phyloP scores from a whole-genome alignment of 768 basidiomycete genomes.

The Amanita rubescens region DNA sequence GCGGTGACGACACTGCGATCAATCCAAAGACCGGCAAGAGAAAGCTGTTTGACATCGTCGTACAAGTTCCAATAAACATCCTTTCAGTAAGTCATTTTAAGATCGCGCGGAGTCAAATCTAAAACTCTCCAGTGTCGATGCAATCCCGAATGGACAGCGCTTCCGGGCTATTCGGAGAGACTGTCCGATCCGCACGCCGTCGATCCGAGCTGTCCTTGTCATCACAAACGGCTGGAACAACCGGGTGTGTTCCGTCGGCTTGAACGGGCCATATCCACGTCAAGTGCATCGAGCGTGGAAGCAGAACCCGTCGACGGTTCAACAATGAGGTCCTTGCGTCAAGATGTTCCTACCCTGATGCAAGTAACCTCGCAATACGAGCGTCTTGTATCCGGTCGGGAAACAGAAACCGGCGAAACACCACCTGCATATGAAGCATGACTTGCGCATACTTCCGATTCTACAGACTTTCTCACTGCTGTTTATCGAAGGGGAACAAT shows the following conservation, averaged over 20 bases:
- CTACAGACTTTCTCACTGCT: neutral
- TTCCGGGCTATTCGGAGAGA: slow-evolving; percentile 65
- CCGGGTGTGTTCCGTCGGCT: slow-evolving; percentile 10
- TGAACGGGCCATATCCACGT: slow-evolving; percentile 28
- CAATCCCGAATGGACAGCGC: slow-evolving; percentile 68
- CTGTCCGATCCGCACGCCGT: slow-evolving; percentile 29
- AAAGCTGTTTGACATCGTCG: slow-evolving; percentile 82
- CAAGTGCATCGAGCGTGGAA: slow-evolving; percentile 27
- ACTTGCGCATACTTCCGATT: neutral
- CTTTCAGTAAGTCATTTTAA: slow-evolving; percentile 57
- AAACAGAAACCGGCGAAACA: slow-evolving; percentile 72
- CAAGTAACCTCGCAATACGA: slow-evolving; percentile 58
- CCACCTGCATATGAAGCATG: slow-evolving; percentile 62
- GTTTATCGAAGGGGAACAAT: neutral
- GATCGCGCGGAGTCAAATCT: neutral
- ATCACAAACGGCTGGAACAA: slow-evolving; percentile 13
- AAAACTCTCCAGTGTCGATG: slow-evolving; percentile 57
- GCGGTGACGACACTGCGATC: slow-evolving; percentile 59
- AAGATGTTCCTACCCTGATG: slow-evolving; percentile 27
- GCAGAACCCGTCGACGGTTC: slow-evolving; percentile 25
- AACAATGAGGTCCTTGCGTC: slow-evolving; percentile 23
- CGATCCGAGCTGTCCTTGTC: slow-evolving; percentile 42
- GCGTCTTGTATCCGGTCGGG: slow-evolving; percentile 74
- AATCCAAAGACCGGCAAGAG: slow-evolving; percentile 64
- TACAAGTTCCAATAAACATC: slow-evolving; percentile 80